A percentile compares a stretch with the other conserved stretches of the same genome.
These are phyloP conservation scores for Porcisia hertigi DNA, from an alignment of 208 protist genomes.

Conservation along the genomic window DNA sequence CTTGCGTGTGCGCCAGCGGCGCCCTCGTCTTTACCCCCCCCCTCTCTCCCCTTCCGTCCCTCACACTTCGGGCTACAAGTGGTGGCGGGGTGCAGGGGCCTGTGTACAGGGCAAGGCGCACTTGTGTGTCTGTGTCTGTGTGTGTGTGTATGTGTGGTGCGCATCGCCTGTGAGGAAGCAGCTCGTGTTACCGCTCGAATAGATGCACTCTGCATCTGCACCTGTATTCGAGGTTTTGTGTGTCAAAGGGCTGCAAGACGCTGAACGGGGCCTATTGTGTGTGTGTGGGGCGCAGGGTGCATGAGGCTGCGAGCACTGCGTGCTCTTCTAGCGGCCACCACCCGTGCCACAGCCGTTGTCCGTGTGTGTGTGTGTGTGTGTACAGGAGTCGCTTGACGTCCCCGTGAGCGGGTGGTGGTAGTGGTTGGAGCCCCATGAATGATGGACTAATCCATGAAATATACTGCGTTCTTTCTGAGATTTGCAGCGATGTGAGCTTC, in stretches of 20 bases:
- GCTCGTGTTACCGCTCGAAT: constrained; percentile 78
- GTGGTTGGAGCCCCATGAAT: not conserved
- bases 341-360: not conserved
- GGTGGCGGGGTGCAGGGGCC: not conserved
- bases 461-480: constrained; percentile 19
- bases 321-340: not conserved
- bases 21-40: not conserved
- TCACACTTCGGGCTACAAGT: not conserved
- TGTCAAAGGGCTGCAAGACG: constrained; percentile 85
- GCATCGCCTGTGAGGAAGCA: constrained; percentile 25
- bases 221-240: constrained; percentile 51
- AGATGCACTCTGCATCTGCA: constrained; percentile 12
- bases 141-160: not conserved
- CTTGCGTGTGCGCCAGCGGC: not conserved
- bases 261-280: not conserved
- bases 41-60: too few relatives aligned
- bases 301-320: not conserved
- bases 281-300: not conserved
- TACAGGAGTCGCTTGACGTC: not conserved
- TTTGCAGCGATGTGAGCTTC: constrained; percentile 10
- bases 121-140: too few relatives aligned
- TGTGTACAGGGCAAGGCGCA: not conserved
- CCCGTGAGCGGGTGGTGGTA: not conserved
- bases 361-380: not conserved
- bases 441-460: constrained; percentile 13